Conservation (phyloP, 2,329 filamentous ascomycete genomes). For the Sporothrix euskadiensis region DNA sequence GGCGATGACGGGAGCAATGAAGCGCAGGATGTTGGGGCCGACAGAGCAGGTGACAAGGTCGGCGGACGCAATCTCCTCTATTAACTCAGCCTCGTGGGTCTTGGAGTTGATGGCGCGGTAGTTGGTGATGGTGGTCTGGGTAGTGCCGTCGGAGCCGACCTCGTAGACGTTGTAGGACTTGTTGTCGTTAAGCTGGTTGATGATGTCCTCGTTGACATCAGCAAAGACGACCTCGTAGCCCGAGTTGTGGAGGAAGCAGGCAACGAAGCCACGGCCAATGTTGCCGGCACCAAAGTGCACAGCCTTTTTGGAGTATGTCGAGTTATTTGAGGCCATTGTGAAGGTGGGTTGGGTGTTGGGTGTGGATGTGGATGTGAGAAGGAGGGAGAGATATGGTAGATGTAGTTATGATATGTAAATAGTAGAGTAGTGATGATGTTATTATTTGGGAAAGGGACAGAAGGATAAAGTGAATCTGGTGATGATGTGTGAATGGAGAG, state of each 20-base stretch:
- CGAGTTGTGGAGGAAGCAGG: slow-evolving; percentile 89
- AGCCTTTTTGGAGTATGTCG: slow-evolving; percentile 57
- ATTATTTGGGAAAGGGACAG: background rate
- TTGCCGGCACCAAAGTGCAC: slow-evolving; percentile 86
- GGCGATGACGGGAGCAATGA: slow-evolving; percentile 92
- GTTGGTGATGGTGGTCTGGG: slow-evolving; percentile 82
- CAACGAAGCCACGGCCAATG: slow-evolving; percentile 83
- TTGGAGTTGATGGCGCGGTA: slow-evolving; percentile 97
- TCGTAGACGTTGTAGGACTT: slow-evolving; percentile 89
- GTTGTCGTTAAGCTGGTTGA: slow-evolving; percentile 73
- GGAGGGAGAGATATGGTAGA: background rate
- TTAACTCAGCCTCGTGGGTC: slow-evolving; percentile 74
- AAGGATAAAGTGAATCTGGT: background rate
- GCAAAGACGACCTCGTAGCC: slow-evolving; percentile 96
- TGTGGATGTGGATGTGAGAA: background rate
- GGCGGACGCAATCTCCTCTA: slow-evolving; percentile 82
- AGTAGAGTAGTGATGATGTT: background rate
- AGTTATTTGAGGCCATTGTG: slow-evolving; percentile 27
- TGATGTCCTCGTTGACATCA: slow-evolving; percentile 84
- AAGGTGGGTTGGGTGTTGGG: background rate
- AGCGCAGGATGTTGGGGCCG: slow-evolving; percentile 92
- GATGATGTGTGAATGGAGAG: slow-evolving; percentile 1
- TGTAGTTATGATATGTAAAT: background rate
- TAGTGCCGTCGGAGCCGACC: slow-evolving; percentile 81
- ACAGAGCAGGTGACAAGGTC: slow-evolving; percentile 96